These are phyloP conservation scores for Astragalus membranaceus DNA, from an alignment of 306 rosid species.

Conservation along the genomic window DNA sequence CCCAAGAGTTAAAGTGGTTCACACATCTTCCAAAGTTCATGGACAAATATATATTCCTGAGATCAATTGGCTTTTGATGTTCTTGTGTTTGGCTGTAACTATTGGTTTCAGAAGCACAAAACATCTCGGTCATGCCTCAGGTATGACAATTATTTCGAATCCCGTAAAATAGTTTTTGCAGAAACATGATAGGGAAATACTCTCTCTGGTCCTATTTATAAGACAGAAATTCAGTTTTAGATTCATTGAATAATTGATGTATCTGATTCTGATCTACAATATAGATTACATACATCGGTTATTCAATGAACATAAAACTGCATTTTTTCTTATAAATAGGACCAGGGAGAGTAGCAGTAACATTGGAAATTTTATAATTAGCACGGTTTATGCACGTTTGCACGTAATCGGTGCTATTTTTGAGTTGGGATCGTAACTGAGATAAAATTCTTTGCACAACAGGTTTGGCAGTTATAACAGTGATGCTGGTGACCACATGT, in stretches of 20 bases:
- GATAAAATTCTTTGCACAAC: constrained; percentile 20
- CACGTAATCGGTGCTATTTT: background rate
- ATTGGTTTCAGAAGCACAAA: constrained; percentile 81
- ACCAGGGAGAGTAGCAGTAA: background rate
- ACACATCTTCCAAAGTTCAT: constrained; percentile 86
- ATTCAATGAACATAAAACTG: too few species aligned
- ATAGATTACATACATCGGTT: too few species aligned
- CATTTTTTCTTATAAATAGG: too few species aligned
- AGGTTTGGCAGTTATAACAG: constrained; percentile 96
- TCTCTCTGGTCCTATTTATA: too few species aligned
- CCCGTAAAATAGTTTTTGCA: background rate
- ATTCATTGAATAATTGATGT: too few species aligned
- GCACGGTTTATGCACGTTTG: background rate
- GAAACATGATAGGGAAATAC: background rate
- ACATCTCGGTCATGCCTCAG: constrained; percentile 89
- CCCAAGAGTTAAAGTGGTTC: constrained; percentile 87
- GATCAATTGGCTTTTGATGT: constrained; percentile 90
- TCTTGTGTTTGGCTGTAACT: constrained; percentile 77
- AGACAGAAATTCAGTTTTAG: too few species aligned
- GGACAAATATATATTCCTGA: constrained; percentile 97
- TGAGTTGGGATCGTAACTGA: background rate
- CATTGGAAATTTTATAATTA: background rate
- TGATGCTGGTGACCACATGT: constrained; percentile 96
- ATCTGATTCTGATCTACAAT: too few species aligned
- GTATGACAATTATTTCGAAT: constrained; percentile 33